Evolutionary conservation across 306 rosid genomes (phyloP).

Genomic region (Coriaria nepalensis): DNA sequence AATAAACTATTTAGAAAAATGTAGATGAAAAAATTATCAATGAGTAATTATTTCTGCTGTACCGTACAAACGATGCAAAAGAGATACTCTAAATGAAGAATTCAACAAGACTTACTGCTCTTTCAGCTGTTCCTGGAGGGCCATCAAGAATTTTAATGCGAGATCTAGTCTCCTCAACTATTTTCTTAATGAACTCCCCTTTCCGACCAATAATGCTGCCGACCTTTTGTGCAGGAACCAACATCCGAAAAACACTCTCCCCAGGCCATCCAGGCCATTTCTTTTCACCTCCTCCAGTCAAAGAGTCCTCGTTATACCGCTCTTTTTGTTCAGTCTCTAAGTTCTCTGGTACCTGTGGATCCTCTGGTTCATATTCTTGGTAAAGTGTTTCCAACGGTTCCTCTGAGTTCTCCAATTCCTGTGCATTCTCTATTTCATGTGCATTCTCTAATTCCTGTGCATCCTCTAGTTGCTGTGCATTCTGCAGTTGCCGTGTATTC

Average conservation of each 20-base stretch:
- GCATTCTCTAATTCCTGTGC: slow-evolving; percentile 11
- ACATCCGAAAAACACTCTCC: slow-evolving; percentile 90
- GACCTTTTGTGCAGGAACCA: slow-evolving; percentile 92
- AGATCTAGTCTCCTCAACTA: slow-evolving; percentile 90
- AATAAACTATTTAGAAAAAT: no score
- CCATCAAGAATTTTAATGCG: slow-evolving; percentile 96
- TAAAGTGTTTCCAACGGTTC: not conserved
- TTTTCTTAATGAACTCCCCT: slow-evolving; percentile 84
- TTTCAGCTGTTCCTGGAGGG: slow-evolving; percentile 89
- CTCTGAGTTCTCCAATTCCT: slow-evolving; percentile 13
- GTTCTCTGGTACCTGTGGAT: slow-evolving; percentile 16
- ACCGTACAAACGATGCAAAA: slow-evolving; percentile 2
- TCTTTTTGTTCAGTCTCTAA: slow-evolving; percentile 25
- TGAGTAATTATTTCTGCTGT: not conserved
- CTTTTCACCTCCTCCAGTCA: slow-evolving; percentile 57
- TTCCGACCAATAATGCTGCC: slow-evolving; percentile 97
- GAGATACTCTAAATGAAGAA: slow-evolving; percentile 3
- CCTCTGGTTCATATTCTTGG: slow-evolving; percentile 13
- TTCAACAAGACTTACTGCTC: slow-evolving; percentile 65
- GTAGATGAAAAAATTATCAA: no score
- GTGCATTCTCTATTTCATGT: not conserved
- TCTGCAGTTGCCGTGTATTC: not conserved
- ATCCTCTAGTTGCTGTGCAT: slow-evolving; percentile 4
- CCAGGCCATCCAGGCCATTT: slow-evolving; percentile 99
- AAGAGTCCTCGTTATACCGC: slow-evolving; percentile 31